Evolutionary conservation across 495 filamentous ascomycete genomes (phyloP), one percentile per base, ranked within the genome.

Genomic region (Pyrenula massariospora): DNA sequence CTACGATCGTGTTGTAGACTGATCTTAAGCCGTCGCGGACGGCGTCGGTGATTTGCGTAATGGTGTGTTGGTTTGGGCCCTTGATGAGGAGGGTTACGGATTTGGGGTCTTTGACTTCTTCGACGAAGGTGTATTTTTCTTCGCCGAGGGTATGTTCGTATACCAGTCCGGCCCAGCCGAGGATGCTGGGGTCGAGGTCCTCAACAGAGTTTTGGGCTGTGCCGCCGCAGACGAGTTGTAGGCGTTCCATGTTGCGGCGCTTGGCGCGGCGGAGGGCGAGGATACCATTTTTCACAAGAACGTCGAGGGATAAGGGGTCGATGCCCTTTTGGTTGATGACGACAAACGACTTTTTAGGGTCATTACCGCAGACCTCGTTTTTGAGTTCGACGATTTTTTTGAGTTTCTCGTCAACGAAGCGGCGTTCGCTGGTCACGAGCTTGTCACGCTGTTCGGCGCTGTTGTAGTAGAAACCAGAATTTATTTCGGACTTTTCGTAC

Each of bases 241-340:
- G 74, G 66, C 93, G 82, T 76, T 98, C 93, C 93, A 98, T 98
- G 72, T 98, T 98, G 65, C 93, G 86, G 66, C 93, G 78, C 83
- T 98, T 98, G 24, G 93, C 93, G 68, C 93, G 79, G 59, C 93
- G 83, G 56, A 98, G 81, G 53, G 94, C 93, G 66, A 95, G 81
- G 62, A 98, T 97, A 56, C 91, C 91, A 66, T 98, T 97, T 83
- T 97, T 98, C 53, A 91, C 90, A 25, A 98, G 74, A 22, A 97
- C 89, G 67, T 98, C 93, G 59, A 98, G 76, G 55, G 90, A 95
- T 53, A 97, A 75, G 19, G 93, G 93, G 68, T 99, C 93, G 63
- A 99, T 99, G 56, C 93, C 93, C 76, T 99, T 99, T 73, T 97
- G 94, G 77, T 99, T 99, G 69, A 99, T 89, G 62, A 99, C 83